phyloP scores from a whole-genome alignment of 805 yeast species.

The Starmerella apis region DNA sequence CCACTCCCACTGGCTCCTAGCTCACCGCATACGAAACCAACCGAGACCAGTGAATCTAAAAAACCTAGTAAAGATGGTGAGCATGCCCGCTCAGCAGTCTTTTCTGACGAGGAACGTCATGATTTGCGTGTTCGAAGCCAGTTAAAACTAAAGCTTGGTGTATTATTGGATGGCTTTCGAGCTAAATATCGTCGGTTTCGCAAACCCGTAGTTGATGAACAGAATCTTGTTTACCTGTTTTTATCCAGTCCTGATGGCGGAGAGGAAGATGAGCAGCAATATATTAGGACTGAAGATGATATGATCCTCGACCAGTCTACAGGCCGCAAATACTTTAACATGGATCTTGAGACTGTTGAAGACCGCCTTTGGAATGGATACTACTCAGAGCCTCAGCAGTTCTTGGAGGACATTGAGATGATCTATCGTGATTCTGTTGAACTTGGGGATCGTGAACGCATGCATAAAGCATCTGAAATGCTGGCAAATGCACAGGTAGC shows the following conservation, averaged over 20 bases:
- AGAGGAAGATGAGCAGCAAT: slow-evolving; percentile 29
- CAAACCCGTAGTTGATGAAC: slow-evolving; percentile 81
- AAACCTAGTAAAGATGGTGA: neutral
- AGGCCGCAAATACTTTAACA: slow-evolving; percentile 64
- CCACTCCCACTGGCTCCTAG: slow-evolving; percentile 1
- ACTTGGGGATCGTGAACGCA: slow-evolving; percentile 72
- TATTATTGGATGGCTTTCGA: slow-evolving; percentile 81
- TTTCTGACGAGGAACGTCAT: slow-evolving; percentile 35
- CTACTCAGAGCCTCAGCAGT: slow-evolving; percentile 87
- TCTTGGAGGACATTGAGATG: slow-evolving; percentile 70
- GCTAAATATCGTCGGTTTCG: slow-evolving; percentile 78
- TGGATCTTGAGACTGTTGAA: slow-evolving; percentile 89
- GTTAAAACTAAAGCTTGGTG: slow-evolving; percentile 73
- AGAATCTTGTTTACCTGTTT: slow-evolving; percentile 60
- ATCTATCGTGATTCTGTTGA: slow-evolving; percentile 69
- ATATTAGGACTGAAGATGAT: slow-evolving; percentile 41
- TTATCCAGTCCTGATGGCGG: slow-evolving; percentile 13
- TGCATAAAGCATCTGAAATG: slow-evolving; percentile 82
- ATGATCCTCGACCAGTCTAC: slow-evolving; percentile 74
- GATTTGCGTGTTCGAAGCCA: slow-evolving; percentile 74
- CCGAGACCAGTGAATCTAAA: neutral
- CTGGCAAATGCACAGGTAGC: slow-evolving; percentile 92
- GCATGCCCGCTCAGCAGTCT: slow-evolving; percentile 1
- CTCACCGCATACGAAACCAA: neutral
- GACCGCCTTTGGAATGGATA: slow-evolving; percentile 95